These are phyloP conservation scores for Grifola frondosa DNA, from an alignment of 1,284 basidiomycete species.

Conservation along the genomic window DNA sequence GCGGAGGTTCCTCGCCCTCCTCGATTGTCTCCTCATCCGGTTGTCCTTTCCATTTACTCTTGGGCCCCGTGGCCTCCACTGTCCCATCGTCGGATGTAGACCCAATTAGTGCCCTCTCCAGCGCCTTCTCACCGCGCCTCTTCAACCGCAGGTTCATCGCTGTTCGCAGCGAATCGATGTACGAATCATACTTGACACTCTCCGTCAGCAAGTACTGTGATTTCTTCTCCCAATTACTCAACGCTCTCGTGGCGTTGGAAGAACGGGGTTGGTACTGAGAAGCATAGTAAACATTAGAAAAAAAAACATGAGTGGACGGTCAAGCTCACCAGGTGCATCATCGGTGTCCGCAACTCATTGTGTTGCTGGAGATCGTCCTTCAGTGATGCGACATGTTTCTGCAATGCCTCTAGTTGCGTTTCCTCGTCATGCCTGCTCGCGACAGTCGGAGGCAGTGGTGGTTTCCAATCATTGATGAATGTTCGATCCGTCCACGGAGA, in stretches of 20 bases:
- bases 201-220: constrained; percentile 87
- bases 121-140: constrained; percentile 82
- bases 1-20: constrained; percentile 51
- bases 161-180: constrained; percentile 82
- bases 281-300: background rate
- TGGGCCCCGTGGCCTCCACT: constrained; percentile 24
- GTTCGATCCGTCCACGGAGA: constrained; percentile 76
- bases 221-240: constrained; percentile 91
- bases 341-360: constrained; percentile 81
- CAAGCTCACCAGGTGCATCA: constrained; percentile 73
- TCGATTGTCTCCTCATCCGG: constrained; percentile 47
- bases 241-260: constrained; percentile 74
- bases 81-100: constrained; percentile 35
- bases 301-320: constrained; percentile 2
- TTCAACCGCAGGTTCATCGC: constrained; percentile 83
- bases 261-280: constrained; percentile 76
- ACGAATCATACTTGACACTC: constrained; percentile 95
- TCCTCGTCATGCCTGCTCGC: constrained; percentile 90
- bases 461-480: constrained; percentile 93
- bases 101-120: constrained; percentile 70
- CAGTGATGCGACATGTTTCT: constrained; percentile 75
- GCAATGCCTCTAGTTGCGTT: constrained; percentile 82
- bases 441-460: constrained; percentile 80
- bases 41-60: constrained; percentile 49
- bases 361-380: constrained; percentile 82